A percentile compares a stretch with the other conserved stretches of the same genome.
phyloP scores from a whole-genome alignment of 2,329 filamentous ascomycete genomes.

The Penicillium sp. region DNA sequence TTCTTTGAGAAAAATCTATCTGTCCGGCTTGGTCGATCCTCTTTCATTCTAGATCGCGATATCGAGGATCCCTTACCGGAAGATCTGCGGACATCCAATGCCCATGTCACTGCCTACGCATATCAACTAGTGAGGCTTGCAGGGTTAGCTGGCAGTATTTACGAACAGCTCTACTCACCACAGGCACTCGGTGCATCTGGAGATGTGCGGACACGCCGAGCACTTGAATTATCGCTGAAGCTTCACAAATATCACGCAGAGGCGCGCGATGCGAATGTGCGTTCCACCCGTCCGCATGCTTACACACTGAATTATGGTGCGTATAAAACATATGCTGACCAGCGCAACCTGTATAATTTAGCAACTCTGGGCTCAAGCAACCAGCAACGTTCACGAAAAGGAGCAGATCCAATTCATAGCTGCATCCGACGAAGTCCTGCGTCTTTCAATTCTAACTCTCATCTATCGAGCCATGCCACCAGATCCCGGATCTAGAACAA shows the following conservation, averaged over 20 bases:
- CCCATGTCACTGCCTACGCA: background rate
- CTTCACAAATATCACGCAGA: background rate
- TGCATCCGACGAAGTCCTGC: slow-evolving; percentile 6
- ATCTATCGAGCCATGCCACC: slow-evolving; percentile 9
- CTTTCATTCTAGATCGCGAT: slow-evolving; percentile 7
- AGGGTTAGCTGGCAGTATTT: background rate
- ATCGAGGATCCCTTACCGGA: background rate
- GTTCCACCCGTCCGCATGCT: background rate
- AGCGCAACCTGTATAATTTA: background rate
- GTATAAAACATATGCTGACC: background rate
- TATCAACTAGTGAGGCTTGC: background rate
- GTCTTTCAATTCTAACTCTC: slow-evolving; percentile 11
- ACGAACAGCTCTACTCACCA: background rate
- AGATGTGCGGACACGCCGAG: background rate
- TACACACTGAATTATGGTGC: background rate
- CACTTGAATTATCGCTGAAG: background rate
- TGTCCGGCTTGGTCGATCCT: slow-evolving; percentile 7
- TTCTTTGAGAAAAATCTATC: slow-evolving; percentile 7
- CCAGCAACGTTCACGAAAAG: background rate
- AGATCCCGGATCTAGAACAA: background rate
- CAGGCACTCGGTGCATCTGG: background rate
- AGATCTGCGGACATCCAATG: background rate
- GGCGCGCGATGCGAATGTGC: background rate
- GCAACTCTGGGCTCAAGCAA: background rate
- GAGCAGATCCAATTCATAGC: background rate